Evolutionary conservation across 257 asterid genomes (phyloP), one percentile per base, ranked within the genome.

Genomic region (Solanum medicagineum): DNA sequence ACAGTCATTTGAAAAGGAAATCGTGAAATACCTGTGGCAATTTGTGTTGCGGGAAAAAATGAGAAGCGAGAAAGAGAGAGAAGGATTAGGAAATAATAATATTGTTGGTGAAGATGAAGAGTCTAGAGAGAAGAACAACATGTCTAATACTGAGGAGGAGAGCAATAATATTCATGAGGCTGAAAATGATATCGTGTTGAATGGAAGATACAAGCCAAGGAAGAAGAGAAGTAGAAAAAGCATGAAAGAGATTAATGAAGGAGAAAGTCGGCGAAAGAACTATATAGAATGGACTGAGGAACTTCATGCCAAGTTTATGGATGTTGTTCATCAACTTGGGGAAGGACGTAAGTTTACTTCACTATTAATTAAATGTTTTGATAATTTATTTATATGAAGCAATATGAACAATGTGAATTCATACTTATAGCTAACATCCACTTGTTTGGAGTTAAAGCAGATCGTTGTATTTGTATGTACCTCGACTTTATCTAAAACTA

Each of bases 311-410:
- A 79, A 60, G 29, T 89, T 89, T 75, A 82, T 83, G 83, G 36
- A 66, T 8, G 91, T 51, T 57, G 86, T 87, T 1, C 4, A 10
- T 8, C 62, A 87, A 54, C 91, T 89, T 51, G 91, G 91, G 29
- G 88, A 89, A 66, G 91, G 89, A 83, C 80, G 91, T 89, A 89
- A 11, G 89, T n/a, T 40, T 70, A 70, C 10, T 70, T 19, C 32
- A 70, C 80, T 40, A 13, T 29, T 36, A 68, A 15, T 16, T 8
- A 15, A 29, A 15, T 8, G 7, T 32, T 10, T 14, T 3, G 6
- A 66, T 3, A 29, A 14, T 66, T 14, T 6, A 29, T 29, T 26
- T 26, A 65, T 65, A 12, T 65, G 5, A 5, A 65, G 26, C 5
- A 1, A 65, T 65, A 65, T 65, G 10, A 65, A 65, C 44, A 13